Conservation (phyloP, 2,329 filamentous ascomycete species). For the Juglanconis oblonga region DNA sequence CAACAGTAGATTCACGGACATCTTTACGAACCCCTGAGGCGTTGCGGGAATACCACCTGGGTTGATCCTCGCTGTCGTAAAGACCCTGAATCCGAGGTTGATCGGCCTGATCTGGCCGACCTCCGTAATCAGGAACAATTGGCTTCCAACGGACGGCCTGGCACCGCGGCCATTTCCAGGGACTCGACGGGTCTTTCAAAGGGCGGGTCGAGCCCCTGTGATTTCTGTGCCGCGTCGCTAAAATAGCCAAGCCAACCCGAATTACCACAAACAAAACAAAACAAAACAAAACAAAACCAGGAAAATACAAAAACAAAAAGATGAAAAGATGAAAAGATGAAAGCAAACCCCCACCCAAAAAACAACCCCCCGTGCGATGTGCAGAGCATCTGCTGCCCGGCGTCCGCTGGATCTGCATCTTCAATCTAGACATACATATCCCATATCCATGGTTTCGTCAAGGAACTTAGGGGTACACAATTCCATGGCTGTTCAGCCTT, state of each 20-base stretch:
- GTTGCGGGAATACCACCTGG: background rate
- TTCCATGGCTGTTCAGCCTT: no score
- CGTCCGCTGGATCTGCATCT: background rate
- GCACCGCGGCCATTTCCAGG: background rate
- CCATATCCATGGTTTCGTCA: no score
- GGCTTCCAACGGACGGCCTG: background rate
- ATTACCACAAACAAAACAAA: no score
- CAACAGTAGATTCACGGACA: no score
- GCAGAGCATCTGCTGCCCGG: background rate
- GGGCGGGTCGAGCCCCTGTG: background rate
- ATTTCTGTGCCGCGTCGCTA: background rate
- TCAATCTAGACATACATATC: background rate
- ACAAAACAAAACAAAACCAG: no score
- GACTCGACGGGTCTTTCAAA: background rate
- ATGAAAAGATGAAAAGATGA: no score
- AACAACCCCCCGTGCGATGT: background rate
- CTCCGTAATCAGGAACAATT: no score
- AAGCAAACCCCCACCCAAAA: no score
- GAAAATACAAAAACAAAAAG: no score
- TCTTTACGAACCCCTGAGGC: background rate
- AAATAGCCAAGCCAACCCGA: background rate
- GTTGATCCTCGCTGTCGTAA: background rate
- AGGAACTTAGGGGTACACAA: no score
- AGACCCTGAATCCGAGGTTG: background rate
- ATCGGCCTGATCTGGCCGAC: no score